These are phyloP conservation scores for Hemileccinum rubropunctum DNA, from an alignment of 768 basidiomycete species.

Conservation along the genomic window DNA sequence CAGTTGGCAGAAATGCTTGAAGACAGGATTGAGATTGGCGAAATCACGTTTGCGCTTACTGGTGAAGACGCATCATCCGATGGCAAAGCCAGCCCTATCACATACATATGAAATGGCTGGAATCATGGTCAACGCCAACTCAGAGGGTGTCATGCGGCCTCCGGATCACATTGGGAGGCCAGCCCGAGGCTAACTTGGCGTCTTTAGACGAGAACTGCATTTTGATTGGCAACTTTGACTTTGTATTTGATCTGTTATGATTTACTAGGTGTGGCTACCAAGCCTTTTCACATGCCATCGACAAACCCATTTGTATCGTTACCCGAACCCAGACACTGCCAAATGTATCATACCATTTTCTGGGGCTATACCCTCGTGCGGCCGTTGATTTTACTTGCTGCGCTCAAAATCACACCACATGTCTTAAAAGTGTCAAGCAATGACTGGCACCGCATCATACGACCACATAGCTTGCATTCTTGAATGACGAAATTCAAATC, in stretches of 20 bases:
- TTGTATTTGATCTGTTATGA: neutral
- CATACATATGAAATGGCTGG: neutral
- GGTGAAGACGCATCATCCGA: neutral
- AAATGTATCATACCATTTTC: neutral
- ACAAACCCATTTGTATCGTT: conserved; percentile 1
- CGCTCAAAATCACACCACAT: neutral
- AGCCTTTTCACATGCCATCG: conserved; percentile 3
- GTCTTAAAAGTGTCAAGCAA: neutral
- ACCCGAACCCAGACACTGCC: neutral
- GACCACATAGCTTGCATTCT: neutral
- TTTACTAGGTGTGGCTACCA: neutral
- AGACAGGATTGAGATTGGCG: conserved; percentile 18
- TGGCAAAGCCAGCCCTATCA: neutral
- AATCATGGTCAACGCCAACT: neutral
- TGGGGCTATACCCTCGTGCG: neutral
- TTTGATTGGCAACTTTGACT: neutral
- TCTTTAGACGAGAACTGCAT: neutral
- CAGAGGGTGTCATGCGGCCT: neutral
- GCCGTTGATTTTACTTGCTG: neutral
- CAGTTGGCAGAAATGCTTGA: conserved; percentile 12
- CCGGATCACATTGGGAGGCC: neutral
- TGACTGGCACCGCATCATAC: neutral
- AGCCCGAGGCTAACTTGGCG: neutral
- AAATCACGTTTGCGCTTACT: conserved; percentile 20
- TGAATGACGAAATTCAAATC: conserved; percentile 5